Percentiles rank a stretch among this genome's conserved stretches.
These are phyloP conservation scores for Panicum miliaceum DNA, from an alignment of 176 grass and related monocot genomes.

Conservation along the genomic window DNA sequence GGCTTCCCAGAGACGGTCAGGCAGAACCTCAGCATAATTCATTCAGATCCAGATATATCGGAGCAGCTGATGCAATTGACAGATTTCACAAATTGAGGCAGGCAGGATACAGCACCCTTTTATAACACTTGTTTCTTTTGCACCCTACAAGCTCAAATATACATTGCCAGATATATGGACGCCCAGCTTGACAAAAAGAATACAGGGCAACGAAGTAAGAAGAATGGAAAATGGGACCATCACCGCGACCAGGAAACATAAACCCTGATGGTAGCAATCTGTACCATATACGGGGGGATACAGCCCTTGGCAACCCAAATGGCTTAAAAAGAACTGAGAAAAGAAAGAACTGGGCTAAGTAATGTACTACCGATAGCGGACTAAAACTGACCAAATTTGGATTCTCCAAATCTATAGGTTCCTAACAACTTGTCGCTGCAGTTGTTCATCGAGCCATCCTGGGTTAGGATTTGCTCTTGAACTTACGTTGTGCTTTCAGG, in stretches of 20 bases:
- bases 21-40: too few relatives aligned
- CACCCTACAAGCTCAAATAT: conserved; percentile 64
- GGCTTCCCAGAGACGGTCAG: too few relatives aligned
- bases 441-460: conserved; percentile 39
- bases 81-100: conserved; percentile 11
- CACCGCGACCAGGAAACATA: conserved; percentile 55
- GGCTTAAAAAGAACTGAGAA: conserved; percentile 29
- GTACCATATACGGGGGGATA: conserved; percentile 58
- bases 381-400: conserved; percentile 52
- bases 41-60: not conserved
- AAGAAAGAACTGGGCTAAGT: conserved; percentile 56
- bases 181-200: conserved; percentile 69
- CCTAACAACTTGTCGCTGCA: conserved; percentile 39
- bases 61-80: not conserved
- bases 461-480: conserved; percentile 75
- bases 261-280: conserved; percentile 46
- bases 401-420: conserved; percentile 56
- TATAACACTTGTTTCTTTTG: conserved; percentile 43
- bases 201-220: conserved; percentile 42
- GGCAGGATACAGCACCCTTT: conserved; percentile 34
- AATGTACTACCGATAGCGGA: conserved; percentile 44
- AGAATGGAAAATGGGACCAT: conserved; percentile 54
- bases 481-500: conserved; percentile 89
- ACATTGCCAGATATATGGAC: conserved; percentile 59
- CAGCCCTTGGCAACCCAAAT: conserved; percentile 51